Evolutionary conservation across 768 basidiomycete species (phyloP).

Genomic region (Tricholoma furcatifolium): DNA sequence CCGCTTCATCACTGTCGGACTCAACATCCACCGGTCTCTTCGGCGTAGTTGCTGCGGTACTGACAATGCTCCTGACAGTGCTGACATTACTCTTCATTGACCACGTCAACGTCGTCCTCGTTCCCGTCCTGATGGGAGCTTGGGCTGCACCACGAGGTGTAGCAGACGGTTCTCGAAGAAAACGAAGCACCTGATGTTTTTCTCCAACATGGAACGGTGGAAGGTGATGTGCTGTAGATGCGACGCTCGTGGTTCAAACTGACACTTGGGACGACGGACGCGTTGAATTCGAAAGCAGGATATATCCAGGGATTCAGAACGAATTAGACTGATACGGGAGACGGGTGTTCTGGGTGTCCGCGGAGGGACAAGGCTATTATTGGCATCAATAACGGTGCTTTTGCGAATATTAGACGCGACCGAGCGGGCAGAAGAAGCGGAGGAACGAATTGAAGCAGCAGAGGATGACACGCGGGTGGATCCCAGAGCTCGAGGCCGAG

Average conservation of each 20-base stretch:
- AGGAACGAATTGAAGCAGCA: conserved; percentile 32
- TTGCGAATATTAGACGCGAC: conserved; percentile 31
- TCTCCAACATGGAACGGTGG: conserved; percentile 26
- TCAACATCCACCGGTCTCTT: conserved; percentile 30
- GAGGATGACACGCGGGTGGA: conserved; percentile 32
- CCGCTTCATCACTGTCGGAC: conserved; percentile 22
- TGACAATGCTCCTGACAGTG: too few relatives aligned
- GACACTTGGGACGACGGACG: conserved; percentile 16
- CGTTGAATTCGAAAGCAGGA: conserved; percentile 1
- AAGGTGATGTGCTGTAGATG: conserved; percentile 36
- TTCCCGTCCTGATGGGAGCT: conserved; percentile 1
- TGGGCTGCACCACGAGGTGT: neutral
- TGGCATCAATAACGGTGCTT: conserved; percentile 12
- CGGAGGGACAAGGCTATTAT: conserved; percentile 2
- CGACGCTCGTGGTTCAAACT: conserved; percentile 10
- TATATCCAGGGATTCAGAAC: conserved; percentile 20
- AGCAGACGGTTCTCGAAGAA: conserved; percentile 14
- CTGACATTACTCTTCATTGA: conserved; percentile 17
- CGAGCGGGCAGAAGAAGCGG: too few relatives aligned
- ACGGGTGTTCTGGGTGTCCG: conserved; percentile 9
- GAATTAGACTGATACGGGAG: conserved; percentile 12
- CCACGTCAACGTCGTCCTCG: conserved; percentile 16
- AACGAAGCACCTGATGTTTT: conserved; percentile 31
- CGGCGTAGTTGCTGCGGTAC: conserved; percentile 7
- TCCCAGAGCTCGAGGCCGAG: neutral